These are phyloP conservation scores for Podaxis sp. DNA, from an alignment of 768 basidiomycete species.

Conservation along the genomic window DNA sequence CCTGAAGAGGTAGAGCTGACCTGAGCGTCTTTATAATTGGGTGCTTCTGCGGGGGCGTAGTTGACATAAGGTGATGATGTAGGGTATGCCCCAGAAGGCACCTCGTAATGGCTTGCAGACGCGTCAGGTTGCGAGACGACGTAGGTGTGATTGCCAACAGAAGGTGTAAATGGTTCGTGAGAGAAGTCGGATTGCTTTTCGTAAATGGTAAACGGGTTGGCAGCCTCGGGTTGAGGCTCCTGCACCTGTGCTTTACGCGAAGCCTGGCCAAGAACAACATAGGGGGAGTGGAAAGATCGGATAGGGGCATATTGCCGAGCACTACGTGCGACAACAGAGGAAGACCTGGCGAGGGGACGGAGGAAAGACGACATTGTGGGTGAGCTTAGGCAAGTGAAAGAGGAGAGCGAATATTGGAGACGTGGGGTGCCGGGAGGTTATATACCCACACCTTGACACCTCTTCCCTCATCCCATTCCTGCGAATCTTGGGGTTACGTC, in stretches of 20 bases:
- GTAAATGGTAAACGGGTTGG: conserved; percentile 40
- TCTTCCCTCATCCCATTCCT: neutral
- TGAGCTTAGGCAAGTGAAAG: conserved; percentile 14
- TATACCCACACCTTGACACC: conserved; percentile 23
- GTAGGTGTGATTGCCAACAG: conserved; percentile 57
- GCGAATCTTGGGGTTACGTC: conserved; percentile 28
- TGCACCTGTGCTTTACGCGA: conserved; percentile 22
- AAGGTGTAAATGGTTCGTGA: conserved; percentile 45
- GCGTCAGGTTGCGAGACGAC: conserved; percentile 76
- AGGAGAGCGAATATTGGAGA: conserved; percentile 3
- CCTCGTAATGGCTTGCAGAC: conserved; percentile 57
- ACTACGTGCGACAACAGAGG: conserved; percentile 22
- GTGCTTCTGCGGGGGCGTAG: conserved; percentile 39
- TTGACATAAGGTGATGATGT: conserved; percentile 46
- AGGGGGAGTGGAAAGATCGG: conserved; percentile 69
- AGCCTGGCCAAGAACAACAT: conserved; percentile 44
- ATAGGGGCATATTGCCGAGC: conserved; percentile 22
- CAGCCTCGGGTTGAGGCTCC: conserved; percentile 51
- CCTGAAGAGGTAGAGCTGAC: conserved; percentile 44
- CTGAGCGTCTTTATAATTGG: conserved; percentile 32
- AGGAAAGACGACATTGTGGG: conserved; percentile 32
- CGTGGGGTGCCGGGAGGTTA: conserved; percentile 7
- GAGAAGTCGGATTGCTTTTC: conserved; percentile 62
- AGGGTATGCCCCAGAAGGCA: conserved; percentile 72
- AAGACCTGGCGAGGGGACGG: conserved; percentile 24